Percentiles rank a stretch among this genome's conserved stretches.
Evolutionary conservation across 1,139 yeast species (phyloP).

Genomic region (Pneumocystis canis): DNA sequence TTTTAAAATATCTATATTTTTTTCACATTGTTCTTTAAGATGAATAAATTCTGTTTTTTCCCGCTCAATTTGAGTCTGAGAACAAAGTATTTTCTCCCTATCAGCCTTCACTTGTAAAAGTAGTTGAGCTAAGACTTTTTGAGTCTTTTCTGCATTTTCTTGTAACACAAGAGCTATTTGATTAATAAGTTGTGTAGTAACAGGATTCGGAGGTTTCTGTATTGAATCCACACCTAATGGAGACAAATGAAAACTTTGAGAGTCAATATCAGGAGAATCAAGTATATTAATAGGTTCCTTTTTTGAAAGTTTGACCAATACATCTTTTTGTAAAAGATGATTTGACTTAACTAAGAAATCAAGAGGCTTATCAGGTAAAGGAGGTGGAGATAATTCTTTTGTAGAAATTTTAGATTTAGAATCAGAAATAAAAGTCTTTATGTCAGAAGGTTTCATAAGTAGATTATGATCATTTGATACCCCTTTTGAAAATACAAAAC

Average conservation of each 20-base stretch:
- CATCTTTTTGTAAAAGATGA: not conserved
- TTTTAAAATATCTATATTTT: slow-evolving; percentile 24
- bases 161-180: slow-evolving; percentile 19
- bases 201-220: slow-evolving; percentile 27
- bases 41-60: slow-evolving; percentile 22
- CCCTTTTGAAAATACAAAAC: not conserved
- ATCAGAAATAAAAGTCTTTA: not conserved
- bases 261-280: not conserved
- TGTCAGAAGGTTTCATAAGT: not conserved
- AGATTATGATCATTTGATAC: slow-evolving; percentile 8
- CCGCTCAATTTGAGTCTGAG: slow-evolving; percentile 17
- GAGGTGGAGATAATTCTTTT: not conserved
- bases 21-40: slow-evolving; percentile 20
- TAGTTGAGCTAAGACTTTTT: slow-evolving; percentile 21
- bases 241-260: slow-evolving; percentile 5
- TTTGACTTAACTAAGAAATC: not conserved
- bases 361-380: not conserved
- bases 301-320: not conserved
- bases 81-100: slow-evolving; percentile 18
- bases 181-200: slow-evolving; percentile 19
- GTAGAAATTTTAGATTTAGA: not conserved
- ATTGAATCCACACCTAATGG: slow-evolving; percentile 10
- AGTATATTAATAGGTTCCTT: not conserved
- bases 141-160: slow-evolving; percentile 18
- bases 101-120: slow-evolving; percentile 17